phyloP scores from a whole-genome alignment of 192 early-diverging fungal species.

The Mortierella hygrophila region DNA sequence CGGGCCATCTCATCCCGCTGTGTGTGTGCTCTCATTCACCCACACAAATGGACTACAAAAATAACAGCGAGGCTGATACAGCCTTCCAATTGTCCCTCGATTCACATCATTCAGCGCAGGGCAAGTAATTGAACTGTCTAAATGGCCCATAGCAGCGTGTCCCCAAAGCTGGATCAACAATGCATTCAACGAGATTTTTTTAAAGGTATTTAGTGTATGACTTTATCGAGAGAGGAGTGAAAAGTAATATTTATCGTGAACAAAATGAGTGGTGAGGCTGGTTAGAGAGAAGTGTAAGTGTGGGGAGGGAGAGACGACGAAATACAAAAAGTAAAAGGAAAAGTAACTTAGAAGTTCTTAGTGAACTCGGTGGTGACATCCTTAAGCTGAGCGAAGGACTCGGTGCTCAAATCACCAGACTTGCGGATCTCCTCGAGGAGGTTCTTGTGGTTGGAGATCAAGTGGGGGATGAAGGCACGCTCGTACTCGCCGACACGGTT shows the following conservation, averaged over 20 bases:
- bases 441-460: conserved; percentile 90
- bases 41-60: too few species aligned
- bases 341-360: conserved; percentile 73
- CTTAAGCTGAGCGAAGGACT: conserved; percentile 93
- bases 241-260: conserved; percentile 18
- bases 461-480: conserved; percentile 87
- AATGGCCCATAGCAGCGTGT: too few species aligned
- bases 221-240: conserved; percentile 8
- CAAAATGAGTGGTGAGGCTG: conserved; percentile 1
- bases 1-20: too few species aligned
- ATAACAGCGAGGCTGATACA: too few species aligned
- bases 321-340: conserved; percentile 4
- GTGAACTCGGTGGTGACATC: conserved; percentile 80
- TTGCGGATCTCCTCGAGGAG: conserved; percentile 92
- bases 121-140: too few species aligned
- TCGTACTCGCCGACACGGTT: conserved; percentile 96
- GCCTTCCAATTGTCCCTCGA: too few species aligned
- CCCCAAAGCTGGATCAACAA: background rate
- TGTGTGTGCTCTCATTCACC: too few species aligned
- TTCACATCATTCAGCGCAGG: too few species aligned
- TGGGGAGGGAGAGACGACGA: background rate
- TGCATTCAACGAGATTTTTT: background rate
- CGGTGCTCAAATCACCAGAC: conserved; percentile 89
- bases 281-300: background rate
- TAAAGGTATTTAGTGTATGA: conserved; percentile 3